Percentiles rank a stretch among this genome's conserved stretches.
phyloP scores from a whole-genome alignment of 352 stramenopile species.

The Pythium apleroticum region DNA sequence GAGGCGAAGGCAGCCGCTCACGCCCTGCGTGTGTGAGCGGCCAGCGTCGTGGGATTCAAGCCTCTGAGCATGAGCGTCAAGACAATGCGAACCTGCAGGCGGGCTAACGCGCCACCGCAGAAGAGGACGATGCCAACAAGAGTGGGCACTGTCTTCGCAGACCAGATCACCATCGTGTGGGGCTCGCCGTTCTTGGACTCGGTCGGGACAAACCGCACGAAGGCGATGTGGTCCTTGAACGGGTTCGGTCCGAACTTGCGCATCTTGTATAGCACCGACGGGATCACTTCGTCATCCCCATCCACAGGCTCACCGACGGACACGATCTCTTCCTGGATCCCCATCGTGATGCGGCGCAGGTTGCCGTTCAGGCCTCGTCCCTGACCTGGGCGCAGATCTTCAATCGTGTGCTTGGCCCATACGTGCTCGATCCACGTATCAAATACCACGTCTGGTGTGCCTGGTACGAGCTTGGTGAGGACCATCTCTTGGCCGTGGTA shows the following conservation, averaged over 20 bases:
- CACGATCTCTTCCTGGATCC: conserved; percentile 68
- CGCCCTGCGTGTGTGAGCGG: not conserved
- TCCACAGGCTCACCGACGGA: conserved; percentile 45
- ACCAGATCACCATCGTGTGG: conserved; percentile 53
- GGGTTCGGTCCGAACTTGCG: conserved; percentile 43
- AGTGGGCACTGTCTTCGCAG: conserved; percentile 53
- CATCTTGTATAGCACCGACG: conserved; percentile 55
- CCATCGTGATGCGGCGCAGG: conserved; percentile 39
- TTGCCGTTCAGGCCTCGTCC: conserved; percentile 60
- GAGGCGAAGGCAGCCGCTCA: not conserved
- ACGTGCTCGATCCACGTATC: conserved; percentile 61
- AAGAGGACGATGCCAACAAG: conserved; percentile 44
- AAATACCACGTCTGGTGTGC: conserved; percentile 48
- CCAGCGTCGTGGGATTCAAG: not conserved
- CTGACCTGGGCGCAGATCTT: conserved; percentile 41
- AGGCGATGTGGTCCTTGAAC: conserved; percentile 45
- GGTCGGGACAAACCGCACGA: conserved; percentile 64
- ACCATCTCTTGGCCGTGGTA: conserved; percentile 61
- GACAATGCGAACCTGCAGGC: conserved; percentile 26
- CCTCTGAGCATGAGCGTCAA: not conserved
- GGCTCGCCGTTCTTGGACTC: conserved; percentile 13
- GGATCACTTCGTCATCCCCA: conserved; percentile 35
- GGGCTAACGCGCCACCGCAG: conserved; percentile 50
- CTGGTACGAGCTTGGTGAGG: conserved; percentile 51
- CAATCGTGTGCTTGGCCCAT: conserved; percentile 34